These are phyloP conservation scores for Arxiozyma heterogenica DNA, from an alignment of 1,139 yeast genomes.

Conservation along the genomic window DNA sequence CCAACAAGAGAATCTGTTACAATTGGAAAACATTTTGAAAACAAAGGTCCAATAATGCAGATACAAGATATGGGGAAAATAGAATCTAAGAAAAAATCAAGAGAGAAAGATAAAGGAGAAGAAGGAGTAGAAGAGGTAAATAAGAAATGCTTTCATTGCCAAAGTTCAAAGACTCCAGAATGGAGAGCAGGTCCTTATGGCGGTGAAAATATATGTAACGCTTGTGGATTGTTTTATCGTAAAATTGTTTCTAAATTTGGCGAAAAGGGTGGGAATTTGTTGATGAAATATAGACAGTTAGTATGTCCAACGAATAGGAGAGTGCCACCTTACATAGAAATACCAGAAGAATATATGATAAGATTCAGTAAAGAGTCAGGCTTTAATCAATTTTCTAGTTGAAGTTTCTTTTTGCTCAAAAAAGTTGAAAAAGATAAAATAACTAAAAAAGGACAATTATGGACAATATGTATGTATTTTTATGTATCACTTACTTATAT, in stretches of 20 bases:
- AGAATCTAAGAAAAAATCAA: not conserved
- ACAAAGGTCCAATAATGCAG: not conserved
- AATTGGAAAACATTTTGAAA: not conserved
- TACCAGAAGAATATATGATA: slow-evolving; percentile 8
- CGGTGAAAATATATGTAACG: slow-evolving; percentile 75
- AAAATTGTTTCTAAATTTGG: slow-evolving; percentile 22
- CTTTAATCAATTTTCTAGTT: not conserved
- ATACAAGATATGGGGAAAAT: not conserved
- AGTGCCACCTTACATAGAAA: slow-evolving; percentile 11
- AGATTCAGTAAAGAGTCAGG: slow-evolving; percentile 1
- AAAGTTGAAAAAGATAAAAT: not conserved
- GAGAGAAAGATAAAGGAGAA: not conserved
- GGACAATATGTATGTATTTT: not conserved
- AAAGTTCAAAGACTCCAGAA: slow-evolving; percentile 78
- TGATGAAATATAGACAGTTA: slow-evolving; percentile 17
- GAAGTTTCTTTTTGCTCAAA: not conserved
- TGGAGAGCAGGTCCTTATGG: slow-evolving; percentile 91
- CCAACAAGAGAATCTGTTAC: not conserved
- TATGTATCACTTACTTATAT: no score
- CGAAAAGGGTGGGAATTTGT: slow-evolving; percentile 13
- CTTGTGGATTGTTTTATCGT: slow-evolving; percentile 62
- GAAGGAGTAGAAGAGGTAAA: slow-evolving; percentile 4
- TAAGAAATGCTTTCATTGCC: slow-evolving; percentile 53
- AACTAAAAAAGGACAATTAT: not conserved
- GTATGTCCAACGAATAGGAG: slow-evolving; percentile 14